A percentile compares a stretch with the other conserved stretches of the same genome.
Conservation (phyloP, 805 yeast species). For the Wickerhamiella qilinensis region DNA sequence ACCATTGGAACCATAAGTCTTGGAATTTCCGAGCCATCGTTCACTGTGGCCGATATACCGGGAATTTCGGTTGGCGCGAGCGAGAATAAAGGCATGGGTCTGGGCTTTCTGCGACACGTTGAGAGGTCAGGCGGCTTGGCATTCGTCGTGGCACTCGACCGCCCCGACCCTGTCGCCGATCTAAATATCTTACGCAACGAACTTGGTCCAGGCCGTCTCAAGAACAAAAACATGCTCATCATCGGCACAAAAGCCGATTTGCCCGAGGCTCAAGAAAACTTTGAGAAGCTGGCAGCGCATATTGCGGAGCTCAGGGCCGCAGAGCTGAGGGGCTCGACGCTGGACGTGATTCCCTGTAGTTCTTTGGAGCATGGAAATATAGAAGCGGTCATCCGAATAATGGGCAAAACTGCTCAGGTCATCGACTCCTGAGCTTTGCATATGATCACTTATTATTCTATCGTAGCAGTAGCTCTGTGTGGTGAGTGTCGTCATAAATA, state of each 20-base stretch:
- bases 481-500: too few relatives aligned
- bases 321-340: conserved; percentile 19
- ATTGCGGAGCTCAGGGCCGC: conserved; percentile 20
- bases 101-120: conserved; percentile 79
- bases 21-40: conserved; percentile 35
- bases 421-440: too few relatives aligned
- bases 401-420: conserved; percentile 38
- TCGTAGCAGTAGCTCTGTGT: too few relatives aligned
- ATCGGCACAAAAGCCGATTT: conserved; percentile 93
- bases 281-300: conserved; percentile 23
- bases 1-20: conserved; percentile 73
- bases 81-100: conserved; percentile 75
- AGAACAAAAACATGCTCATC: conserved; percentile 48
- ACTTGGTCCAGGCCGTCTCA: conserved; percentile 47
- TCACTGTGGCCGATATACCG: conserved; percentile 95
- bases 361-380: conserved; percentile 61
- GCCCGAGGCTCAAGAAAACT: conserved; percentile 36
- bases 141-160: conserved; percentile 68
- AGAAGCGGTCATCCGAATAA: conserved; percentile 48
- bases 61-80: conserved; percentile 86
- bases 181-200: conserved; percentile 48
- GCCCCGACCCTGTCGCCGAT: conserved; percentile 47
- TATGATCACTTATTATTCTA: too few relatives aligned
- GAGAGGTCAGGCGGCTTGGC: conserved; percentile 84
- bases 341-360: conserved; percentile 76